A percentile compares a stretch with the other conserved stretches of the same genome.
phyloP scores from a whole-genome alignment of 306 rosid genomes.

The Casuarina glauca region DNA sequence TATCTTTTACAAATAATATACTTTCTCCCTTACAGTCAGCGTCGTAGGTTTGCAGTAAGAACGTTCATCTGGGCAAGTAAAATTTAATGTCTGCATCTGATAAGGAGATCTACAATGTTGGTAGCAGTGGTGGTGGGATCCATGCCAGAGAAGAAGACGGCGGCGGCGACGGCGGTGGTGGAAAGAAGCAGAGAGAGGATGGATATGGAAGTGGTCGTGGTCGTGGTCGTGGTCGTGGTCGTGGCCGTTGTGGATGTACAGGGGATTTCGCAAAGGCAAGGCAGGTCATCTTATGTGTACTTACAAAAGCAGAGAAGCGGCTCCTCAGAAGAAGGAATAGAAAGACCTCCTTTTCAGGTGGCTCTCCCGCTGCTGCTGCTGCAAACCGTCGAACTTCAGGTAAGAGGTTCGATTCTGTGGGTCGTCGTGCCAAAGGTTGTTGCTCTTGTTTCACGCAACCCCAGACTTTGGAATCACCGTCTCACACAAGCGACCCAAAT shows the following conservation, averaged over 20 bases:
- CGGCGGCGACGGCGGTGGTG: constrained; percentile 16
- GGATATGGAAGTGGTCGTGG: constrained; percentile 14
- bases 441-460: constrained; percentile 59
- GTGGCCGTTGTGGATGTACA: constrained; percentile 16
- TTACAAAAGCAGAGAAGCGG: constrained; percentile 44
- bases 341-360: constrained; percentile 29
- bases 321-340: constrained; percentile 29
- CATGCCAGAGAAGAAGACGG: constrained; percentile 36
- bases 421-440: constrained; percentile 39
- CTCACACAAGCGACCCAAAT: constrained; percentile 58
- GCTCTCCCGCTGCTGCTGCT: not conserved
- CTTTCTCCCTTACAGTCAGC: not conserved
- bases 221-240: constrained; percentile 11
- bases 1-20: not conserved
- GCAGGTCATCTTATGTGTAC: constrained; percentile 41
- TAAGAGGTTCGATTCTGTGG: constrained; percentile 31
- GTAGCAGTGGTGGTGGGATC: constrained; percentile 27
- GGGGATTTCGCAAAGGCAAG: constrained; percentile 35
- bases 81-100: constrained; percentile 54
- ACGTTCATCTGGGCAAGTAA: not conserved
- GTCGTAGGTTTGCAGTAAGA: not conserved
- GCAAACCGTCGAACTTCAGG: constrained; percentile 28
- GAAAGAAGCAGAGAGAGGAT: constrained; percentile 28
- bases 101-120: constrained; percentile 43
- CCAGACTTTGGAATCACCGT: constrained; percentile 44